Evolutionary conservation across 2,329 filamentous ascomycete genomes (phyloP).

Genomic region (Fusarium sp.): DNA sequence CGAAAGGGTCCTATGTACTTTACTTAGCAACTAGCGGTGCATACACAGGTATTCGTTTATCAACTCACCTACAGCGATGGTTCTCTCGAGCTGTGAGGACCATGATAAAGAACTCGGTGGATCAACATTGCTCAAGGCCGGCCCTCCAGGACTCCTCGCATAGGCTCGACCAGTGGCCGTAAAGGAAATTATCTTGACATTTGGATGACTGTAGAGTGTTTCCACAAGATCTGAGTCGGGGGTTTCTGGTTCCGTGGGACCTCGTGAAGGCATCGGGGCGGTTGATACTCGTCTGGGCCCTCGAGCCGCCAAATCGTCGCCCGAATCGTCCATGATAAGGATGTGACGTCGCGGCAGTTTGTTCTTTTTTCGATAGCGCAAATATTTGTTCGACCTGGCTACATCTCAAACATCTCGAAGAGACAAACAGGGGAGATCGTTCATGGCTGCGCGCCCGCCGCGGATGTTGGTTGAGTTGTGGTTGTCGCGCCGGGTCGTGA

Average conservation of each 20-base stretch:
- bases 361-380: constrained; percentile 18
- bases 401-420: constrained; percentile 39
- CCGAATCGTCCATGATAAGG: constrained; percentile 34
- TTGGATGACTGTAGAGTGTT: constrained; percentile 78
- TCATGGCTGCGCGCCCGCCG: constrained; percentile 39
- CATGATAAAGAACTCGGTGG: constrained; percentile 74
- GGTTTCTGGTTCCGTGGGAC: constrained; percentile 34
- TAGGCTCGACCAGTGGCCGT: constrained; percentile 48
- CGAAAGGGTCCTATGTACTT: constrained; percentile 69
- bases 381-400: constrained; percentile 14
- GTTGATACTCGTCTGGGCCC: constrained; percentile 51
- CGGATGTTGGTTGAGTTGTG: constrained; percentile 6
- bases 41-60: neutral
- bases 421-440: constrained; percentile 10
- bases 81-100: constrained; percentile 80
- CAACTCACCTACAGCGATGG: constrained; percentile 76
- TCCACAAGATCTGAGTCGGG: constrained; percentile 59
- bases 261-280: constrained; percentile 45
- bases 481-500: constrained; percentile 3
- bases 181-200: constrained; percentile 73
- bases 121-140: constrained; percentile 50
- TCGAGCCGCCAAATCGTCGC: constrained; percentile 34
- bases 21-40: neutral
- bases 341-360: neutral
- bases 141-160: constrained; percentile 46